Conservation (phyloP, 2,329 filamentous ascomycete genomes). For the Lachnellula subtilissima region DNA sequence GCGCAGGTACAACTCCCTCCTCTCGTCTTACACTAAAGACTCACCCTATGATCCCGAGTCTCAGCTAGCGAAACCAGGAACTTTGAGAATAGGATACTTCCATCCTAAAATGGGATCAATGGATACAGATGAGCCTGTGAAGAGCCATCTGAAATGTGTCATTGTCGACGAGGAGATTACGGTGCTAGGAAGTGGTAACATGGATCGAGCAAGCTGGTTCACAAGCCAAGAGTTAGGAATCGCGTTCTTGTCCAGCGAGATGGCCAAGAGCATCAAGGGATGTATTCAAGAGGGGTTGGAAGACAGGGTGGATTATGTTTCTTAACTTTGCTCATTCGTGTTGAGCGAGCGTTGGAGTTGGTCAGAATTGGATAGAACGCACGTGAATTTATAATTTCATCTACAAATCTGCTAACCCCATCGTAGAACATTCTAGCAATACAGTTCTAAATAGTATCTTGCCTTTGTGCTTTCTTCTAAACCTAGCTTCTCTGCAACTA, state of each 20-base stretch:
- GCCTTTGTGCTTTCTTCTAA: too few species aligned
- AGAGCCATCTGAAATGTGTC: conserved; percentile 73
- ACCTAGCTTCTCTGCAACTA: too few species aligned
- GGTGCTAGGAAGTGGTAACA: conserved; percentile 74
- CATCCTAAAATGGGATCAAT: conserved; percentile 20
- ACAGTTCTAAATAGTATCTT: too few species aligned
- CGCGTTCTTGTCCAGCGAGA: conserved; percentile 41
- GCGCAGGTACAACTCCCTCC: conserved; percentile 43
- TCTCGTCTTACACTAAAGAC: conserved; percentile 7
- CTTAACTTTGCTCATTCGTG: not conserved
- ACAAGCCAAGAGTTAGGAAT: conserved; percentile 81
- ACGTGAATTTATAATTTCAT: too few species aligned
- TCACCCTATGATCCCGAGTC: conserved; percentile 22
- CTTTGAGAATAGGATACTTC: conserved; percentile 28
- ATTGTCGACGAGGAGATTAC: conserved; percentile 64
- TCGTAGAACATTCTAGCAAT: too few species aligned
- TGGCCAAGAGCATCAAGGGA: conserved; percentile 30
- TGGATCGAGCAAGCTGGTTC: conserved; percentile 82
- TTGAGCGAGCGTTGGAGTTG: too few species aligned
- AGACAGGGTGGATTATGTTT: conserved; percentile 16
- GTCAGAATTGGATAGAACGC: too few species aligned
- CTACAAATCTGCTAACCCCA: too few species aligned
- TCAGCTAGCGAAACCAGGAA: conserved; percentile 25
- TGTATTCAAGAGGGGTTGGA: conserved; percentile 14
- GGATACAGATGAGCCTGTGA: conserved; percentile 54